Evolutionary conservation across 2,329 filamentous ascomycete species (phyloP).

Genomic region (Emydomyces testavorans): DNA sequence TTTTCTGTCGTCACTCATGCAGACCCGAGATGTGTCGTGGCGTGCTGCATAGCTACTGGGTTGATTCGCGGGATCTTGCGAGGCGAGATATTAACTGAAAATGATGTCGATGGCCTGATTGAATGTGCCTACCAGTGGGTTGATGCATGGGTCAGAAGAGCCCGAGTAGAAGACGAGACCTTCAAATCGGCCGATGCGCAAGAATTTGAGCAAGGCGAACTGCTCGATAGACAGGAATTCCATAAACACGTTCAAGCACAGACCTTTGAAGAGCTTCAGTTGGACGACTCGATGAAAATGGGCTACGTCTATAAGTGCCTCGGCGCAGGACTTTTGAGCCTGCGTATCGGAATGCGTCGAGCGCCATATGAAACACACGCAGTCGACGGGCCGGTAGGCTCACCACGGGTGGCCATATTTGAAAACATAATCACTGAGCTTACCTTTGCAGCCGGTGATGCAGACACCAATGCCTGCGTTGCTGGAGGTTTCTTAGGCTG

Average conservation of each 20-base stretch:
- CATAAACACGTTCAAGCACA: slow-evolving; percentile 31
- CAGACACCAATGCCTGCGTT: slow-evolving; percentile 45
- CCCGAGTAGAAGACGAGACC: slow-evolving; percentile 18
- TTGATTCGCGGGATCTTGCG: slow-evolving; percentile 39
- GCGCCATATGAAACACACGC: slow-evolving; percentile 14
- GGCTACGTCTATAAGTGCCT: slow-evolving; percentile 47
- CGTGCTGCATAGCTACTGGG: slow-evolving; percentile 40
- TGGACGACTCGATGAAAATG: slow-evolving; percentile 39
- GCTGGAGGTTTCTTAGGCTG: slow-evolving; percentile 42
- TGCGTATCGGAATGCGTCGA: slow-evolving; percentile 37
- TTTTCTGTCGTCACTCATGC: slow-evolving; percentile 41
- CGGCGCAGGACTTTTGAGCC: slow-evolving; percentile 37
- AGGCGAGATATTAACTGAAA: slow-evolving; percentile 35
- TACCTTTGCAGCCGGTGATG: slow-evolving; percentile 44
- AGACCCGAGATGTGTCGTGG: slow-evolving; percentile 42
- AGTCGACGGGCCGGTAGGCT: slow-evolving; percentile 14
- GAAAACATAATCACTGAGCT: slow-evolving; percentile 41
- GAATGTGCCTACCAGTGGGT: slow-evolving; percentile 35
- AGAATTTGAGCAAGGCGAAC: slow-evolving; percentile 15
- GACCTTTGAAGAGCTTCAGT: slow-evolving; percentile 31
- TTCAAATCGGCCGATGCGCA: slow-evolving; percentile 7
- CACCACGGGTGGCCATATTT: slow-evolving; percentile 25
- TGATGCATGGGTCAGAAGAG: slow-evolving; percentile 20
- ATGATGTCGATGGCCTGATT: slow-evolving; percentile 35
- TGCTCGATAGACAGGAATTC: slow-evolving; percentile 36